These are phyloP conservation scores for Nakazawaea ishiwadae DNA, from an alignment of 805 yeast species.

Conservation along the genomic window DNA sequence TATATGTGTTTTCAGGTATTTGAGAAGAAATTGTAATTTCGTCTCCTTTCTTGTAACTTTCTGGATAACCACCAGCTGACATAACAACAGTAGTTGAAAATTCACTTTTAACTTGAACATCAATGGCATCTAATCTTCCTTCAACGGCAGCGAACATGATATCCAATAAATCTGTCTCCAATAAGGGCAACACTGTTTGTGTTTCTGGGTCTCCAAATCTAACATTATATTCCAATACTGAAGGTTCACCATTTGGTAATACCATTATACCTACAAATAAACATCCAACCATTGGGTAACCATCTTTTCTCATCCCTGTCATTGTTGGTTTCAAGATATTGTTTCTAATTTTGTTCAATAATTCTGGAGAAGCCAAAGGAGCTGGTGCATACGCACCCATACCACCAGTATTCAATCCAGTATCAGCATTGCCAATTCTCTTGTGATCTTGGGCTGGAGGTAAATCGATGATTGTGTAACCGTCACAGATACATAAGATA, in stretches of 20 bases:
- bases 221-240: conserved; percentile 94
- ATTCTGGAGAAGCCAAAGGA: conserved; percentile 80
- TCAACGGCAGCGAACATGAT: conserved; percentile 92
- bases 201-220: conserved; percentile 99
- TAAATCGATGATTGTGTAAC: conserved; percentile 82
- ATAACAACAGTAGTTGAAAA: conserved; percentile 90
- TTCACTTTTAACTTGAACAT: conserved; percentile 44
- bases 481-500: conserved; percentile 87
- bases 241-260: conserved; percentile 75
- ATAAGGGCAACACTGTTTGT: conserved; percentile 88
- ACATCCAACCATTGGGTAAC: conserved; percentile 93
- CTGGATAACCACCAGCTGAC: conserved; percentile 98
- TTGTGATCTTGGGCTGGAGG: conserved; percentile 99
- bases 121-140: conserved; percentile 84
- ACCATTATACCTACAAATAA: conserved; percentile 94
- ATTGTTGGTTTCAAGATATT: conserved; percentile 86
- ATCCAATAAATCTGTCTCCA: conserved; percentile 89
- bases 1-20: conserved; percentile 54
- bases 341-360: conserved; percentile 65
- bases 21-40: conserved; percentile 54
- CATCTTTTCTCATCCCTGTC: conserved; percentile 94
- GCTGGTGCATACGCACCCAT: conserved; percentile 99
- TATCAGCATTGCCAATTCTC: conserved; percentile 88
- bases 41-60: conserved; percentile 79
- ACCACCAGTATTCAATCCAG: conserved; percentile 97